Evolutionary conservation across 192 early-diverging fungal genomes (phyloP), one percentile per base, ranked within the genome.

Genomic region (Entophlyctis luteolus): DNA sequence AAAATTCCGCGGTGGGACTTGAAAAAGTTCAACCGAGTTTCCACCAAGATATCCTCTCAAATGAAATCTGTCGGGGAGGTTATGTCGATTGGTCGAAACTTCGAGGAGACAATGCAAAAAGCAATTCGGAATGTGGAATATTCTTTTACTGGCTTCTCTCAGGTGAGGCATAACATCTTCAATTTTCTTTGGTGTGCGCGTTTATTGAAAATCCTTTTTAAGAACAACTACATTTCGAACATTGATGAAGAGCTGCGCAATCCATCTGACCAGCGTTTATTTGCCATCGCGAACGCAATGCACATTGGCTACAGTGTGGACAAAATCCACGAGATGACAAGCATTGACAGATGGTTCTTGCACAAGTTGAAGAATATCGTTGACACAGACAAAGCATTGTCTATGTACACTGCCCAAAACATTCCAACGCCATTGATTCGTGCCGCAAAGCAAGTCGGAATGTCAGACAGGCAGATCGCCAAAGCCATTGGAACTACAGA

Each of bases 61-160:
- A 98, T 98, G 96, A 98, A 98, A 80, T 88, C 85, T 48, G 96
- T 98, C 22, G 94, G 96, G 48, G 96, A 98, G 76, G 96, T 98
- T 34, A 98, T 97, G 96, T 88, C 92, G 6, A 90, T 98, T 59
- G 96, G 96, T 8, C 82, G 96, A 55, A 98, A 90, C 53, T 98
- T 95, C 63, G 94, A 98, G 80, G 96, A 98, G 78, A 94, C 91
- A 14, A 89, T 98, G 62, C 94, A 97, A 79, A 94, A 98, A 80
- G 96, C 94, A 42, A 93, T 94, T 60, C 87, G 90, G 27, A 88
- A 91, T 39, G 93, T 96, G 12, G 92, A 96, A 45, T 90, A 85
- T 67, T 85, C 84, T 72, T 88, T 96, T 65, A 82, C 81, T 68
- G 94, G 94, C 12, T 98, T 95, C 74, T 68, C 84, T 54, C 73